These are phyloP conservation scores for Plasmopara halstedii DNA, from an alignment of 352 stramenopile genomes.

Conservation along the genomic window DNA sequence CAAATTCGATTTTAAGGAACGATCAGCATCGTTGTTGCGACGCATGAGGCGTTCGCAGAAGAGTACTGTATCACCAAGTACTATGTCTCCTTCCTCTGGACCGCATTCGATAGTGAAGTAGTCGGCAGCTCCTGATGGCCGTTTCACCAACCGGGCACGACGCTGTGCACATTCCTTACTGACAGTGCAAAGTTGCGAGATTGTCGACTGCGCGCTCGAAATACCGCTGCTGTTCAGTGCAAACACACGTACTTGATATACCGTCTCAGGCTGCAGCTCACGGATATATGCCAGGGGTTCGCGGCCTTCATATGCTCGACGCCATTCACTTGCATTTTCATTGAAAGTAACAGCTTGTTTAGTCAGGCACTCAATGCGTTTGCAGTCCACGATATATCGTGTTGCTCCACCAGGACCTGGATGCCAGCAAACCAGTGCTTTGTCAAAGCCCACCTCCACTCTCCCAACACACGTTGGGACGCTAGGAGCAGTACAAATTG, in stretches of 20 bases:
- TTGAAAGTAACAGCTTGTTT: conserved; percentile 6
- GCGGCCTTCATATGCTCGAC: conserved; percentile 69
- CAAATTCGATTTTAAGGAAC: conserved; percentile 11
- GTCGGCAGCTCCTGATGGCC: conserved; percentile 39
- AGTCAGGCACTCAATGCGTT: conserved; percentile 54
- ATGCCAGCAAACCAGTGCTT: conserved; percentile 76
- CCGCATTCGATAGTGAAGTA: conserved; percentile 71
- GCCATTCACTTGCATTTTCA: conserved; percentile 46
- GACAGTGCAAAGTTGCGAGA: conserved; percentile 76
- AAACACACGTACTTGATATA: conserved; percentile 82
- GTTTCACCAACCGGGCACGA: conserved; percentile 17
- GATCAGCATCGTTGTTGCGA: conserved; percentile 22
- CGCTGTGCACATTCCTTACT: conserved; percentile 56
- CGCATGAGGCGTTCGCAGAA: conserved; percentile 88
- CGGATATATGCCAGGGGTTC: conserved; percentile 53
- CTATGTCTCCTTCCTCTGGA: conserved; percentile 64
- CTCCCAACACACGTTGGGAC: conserved; percentile 44
- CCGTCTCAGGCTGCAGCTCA: conserved; percentile 64
- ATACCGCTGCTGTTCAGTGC: conserved; percentile 63
- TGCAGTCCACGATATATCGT: conserved; percentile 73
- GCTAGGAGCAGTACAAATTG: conserved; percentile 57
- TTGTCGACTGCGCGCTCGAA: conserved; percentile 59
- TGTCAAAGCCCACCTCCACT: conserved; percentile 46
- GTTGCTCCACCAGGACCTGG: conserved; percentile 51
- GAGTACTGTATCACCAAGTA: conserved; percentile 85